Evolutionary conservation across 83 land plant species (phyloP).

Genomic region (Picea mariana): DNA sequence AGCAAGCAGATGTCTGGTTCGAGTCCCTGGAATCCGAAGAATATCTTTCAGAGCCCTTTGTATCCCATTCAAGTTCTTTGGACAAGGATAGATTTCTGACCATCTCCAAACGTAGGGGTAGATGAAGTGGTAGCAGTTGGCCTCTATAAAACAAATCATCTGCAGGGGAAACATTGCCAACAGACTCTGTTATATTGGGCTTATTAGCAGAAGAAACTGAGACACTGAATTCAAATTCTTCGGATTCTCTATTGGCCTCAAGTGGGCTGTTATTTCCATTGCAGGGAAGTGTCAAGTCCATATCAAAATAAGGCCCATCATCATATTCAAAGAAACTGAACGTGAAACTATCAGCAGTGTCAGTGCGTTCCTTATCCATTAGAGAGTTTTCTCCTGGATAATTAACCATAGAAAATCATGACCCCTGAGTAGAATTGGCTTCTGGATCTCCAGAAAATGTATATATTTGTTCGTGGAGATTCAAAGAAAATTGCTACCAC

Average conservation of each 20-base stretch:
- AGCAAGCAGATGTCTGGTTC: neutral
- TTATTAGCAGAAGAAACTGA: slow-evolving; percentile 4
- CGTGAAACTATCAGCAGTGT: neutral
- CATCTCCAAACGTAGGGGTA: slow-evolving; percentile 71
- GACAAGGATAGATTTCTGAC: slow-evolving; percentile 42
- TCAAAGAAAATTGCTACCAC: too few species aligned
- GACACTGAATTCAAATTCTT: slow-evolving; percentile 64
- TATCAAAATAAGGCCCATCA: neutral
- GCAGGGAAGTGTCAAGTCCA: too few species aligned
- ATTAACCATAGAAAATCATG: neutral
- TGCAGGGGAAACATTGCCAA: slow-evolving; percentile 55
- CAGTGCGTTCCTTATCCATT: neutral
- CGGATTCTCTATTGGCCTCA: neutral
- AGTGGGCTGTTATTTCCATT: neutral
- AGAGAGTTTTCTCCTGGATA: neutral
- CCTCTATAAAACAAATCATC: slow-evolving; percentile 92
- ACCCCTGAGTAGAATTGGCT: too few species aligned
- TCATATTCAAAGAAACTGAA: slow-evolving; percentile 7
- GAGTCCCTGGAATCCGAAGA: neutral
- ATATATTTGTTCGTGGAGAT: too few species aligned
- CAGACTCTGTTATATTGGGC: slow-evolving; percentile 3
- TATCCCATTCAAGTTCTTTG: neutral
- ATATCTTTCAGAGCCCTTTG: neutral
- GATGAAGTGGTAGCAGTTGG: slow-evolving; percentile 80
- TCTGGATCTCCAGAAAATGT: too few species aligned